phyloP scores from a whole-genome alignment of 2,329 filamentous ascomycete species.

The Aureobasidium sp. region DNA sequence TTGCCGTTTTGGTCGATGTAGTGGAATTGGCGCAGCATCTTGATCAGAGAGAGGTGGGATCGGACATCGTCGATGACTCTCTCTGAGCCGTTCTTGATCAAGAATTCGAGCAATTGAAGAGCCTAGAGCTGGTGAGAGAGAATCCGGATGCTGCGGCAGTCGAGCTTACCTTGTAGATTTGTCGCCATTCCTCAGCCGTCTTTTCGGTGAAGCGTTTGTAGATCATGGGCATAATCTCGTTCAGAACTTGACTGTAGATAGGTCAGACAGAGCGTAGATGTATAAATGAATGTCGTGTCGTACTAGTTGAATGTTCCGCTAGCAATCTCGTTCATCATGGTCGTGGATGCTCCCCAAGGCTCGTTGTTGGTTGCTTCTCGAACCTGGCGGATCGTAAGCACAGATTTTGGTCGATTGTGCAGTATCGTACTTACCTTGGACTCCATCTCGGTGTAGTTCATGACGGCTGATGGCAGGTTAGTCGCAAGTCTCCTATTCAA shows the following conservation, averaged over 20 bases:
- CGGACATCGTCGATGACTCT: constrained; percentile 94
- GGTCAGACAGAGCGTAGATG: constrained; percentile 22
- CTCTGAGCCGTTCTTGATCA: constrained; percentile 97
- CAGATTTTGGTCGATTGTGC: neutral
- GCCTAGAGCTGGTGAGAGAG: constrained; percentile 35
- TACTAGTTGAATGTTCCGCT: constrained; percentile 98
- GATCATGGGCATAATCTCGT: constrained; percentile 99
- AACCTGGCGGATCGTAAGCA: constrained; percentile 50
- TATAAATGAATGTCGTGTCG: constrained; percentile 30
- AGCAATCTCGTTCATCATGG: constrained; percentile 94
- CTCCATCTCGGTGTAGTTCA: constrained; percentile 98
- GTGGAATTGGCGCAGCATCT: constrained; percentile 98
- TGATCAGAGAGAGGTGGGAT: constrained; percentile 87
- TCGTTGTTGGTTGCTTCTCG: constrained; percentile 99
- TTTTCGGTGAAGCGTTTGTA: constrained; percentile 99
- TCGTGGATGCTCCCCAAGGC: constrained; percentile 83
- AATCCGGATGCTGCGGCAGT: constrained; percentile 20
- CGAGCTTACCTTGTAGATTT: constrained; percentile 85
- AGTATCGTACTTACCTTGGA: constrained; percentile 45
- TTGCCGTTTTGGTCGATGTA: constrained; percentile 95
- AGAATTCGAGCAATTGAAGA: constrained; percentile 89
- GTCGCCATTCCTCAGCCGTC: constrained; percentile 94
- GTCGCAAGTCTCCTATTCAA: constrained; percentile 5
- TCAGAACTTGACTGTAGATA: constrained; percentile 75
- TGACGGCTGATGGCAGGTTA: constrained; percentile 59